Evolutionary conservation across 306 rosid genomes (phyloP).

Genomic region (Quercus mongolica): DNA sequence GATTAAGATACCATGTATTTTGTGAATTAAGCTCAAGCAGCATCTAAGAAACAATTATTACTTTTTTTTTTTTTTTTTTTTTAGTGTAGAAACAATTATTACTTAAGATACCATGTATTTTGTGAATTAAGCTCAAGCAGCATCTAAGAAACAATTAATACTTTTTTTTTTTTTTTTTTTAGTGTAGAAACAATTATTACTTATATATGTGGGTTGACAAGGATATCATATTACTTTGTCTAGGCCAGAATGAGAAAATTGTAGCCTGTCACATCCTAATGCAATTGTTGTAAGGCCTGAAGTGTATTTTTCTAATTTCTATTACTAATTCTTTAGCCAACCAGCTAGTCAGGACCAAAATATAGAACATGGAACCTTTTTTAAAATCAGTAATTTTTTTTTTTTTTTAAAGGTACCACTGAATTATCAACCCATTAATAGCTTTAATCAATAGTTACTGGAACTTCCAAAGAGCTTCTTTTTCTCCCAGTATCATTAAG

Average conservation of each 20-base stretch:
- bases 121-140: background rate
- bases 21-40: background rate
- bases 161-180: background rate
- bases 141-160: background rate
- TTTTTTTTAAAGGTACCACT: too few species aligned
- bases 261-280: background rate
- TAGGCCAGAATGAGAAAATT: background rate
- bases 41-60: background rate
- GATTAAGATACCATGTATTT: background rate
- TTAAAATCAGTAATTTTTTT: too few species aligned
- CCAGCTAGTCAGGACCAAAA: too few species aligned
- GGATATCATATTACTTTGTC: background rate
- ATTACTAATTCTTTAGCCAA: too few species aligned
- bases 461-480: too few species aligned
- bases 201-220: background rate
- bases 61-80: background rate
- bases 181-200: too few species aligned
- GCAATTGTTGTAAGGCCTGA: background rate
- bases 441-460: too few species aligned
- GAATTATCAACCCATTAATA: too few species aligned
- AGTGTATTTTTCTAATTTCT: too few species aligned
- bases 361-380: too few species aligned
- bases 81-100: too few species aligned
- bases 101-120: background rate
- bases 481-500: too few species aligned